These are phyloP conservation scores for Ceratocystis eucalypticola DNA, from an alignment of 2,329 filamentous ascomycete genomes.

Conservation along the genomic window DNA sequence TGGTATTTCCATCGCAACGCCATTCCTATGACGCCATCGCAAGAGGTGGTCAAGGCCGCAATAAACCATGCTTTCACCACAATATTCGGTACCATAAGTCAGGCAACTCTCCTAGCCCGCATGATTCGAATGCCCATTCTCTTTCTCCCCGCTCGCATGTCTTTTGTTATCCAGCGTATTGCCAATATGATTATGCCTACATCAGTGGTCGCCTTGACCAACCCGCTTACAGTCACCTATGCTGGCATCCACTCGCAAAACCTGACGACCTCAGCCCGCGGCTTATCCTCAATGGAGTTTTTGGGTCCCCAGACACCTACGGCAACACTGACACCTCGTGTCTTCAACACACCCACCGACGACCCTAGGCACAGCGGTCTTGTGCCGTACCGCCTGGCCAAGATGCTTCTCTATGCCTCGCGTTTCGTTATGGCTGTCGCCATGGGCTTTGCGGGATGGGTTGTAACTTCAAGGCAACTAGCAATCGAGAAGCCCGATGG, in stretches of 20 bases:
- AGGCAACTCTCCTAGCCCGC: constrained; percentile 70
- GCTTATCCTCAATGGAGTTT: constrained; percentile 69
- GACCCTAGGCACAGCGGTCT: constrained; percentile 33
- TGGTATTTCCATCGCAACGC: constrained; percentile 97
- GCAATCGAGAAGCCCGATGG: constrained; percentile 44
- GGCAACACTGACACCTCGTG: constrained; percentile 51
- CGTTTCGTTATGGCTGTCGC: constrained; percentile 81
- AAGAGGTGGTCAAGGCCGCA: constrained; percentile 70
- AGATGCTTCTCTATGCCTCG: constrained; percentile 79
- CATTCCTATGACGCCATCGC: constrained; percentile 60
- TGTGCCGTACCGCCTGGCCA: constrained; percentile 81
- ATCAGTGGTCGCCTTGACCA: constrained; percentile 72
- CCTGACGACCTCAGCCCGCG: constrained; percentile 61
- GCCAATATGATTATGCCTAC: constrained; percentile 73
- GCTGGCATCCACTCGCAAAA: constrained; percentile 85
- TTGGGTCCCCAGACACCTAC: constrained; percentile 60
- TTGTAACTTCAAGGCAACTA: constrained; percentile 73
- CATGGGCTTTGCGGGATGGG: constrained; percentile 92
- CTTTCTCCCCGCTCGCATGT: constrained; percentile 59
- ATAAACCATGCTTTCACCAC: constrained; percentile 69
- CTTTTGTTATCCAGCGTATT: constrained; percentile 53
- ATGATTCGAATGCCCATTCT: constrained; percentile 74
- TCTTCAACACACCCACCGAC: constrained; percentile 32
- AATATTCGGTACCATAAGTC: constrained; percentile 81
- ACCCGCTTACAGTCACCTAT: constrained; percentile 84